Evolutionary conservation across 805 yeast genomes (phyloP).

Genomic region (Candida adriatica): DNA sequence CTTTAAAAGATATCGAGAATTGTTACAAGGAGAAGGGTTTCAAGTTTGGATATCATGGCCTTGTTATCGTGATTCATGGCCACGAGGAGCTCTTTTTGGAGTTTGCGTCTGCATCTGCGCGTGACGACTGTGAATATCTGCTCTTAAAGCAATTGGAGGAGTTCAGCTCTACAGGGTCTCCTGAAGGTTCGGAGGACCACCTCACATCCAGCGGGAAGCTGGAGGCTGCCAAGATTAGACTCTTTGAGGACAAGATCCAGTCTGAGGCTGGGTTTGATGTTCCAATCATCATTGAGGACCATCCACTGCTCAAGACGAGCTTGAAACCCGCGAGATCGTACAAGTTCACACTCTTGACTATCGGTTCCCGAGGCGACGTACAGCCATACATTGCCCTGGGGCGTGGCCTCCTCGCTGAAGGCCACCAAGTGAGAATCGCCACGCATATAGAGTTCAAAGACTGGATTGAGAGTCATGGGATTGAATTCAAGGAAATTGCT

Average conservation of each 20-base stretch:
- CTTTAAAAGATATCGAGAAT: slow-evolving; percentile 64
- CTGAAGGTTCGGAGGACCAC: slow-evolving; percentile 7
- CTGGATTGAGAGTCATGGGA: slow-evolving; percentile 64
- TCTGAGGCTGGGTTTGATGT: slow-evolving; percentile 55
- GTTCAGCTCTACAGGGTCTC: slow-evolving; percentile 6
- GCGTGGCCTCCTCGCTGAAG: slow-evolving; percentile 68
- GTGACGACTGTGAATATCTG: slow-evolving; percentile 68
- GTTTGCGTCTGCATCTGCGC: slow-evolving; percentile 51
- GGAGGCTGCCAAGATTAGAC: slow-evolving; percentile 53
- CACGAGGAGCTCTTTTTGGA: slow-evolving; percentile 75
- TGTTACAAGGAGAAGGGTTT: slow-evolving; percentile 63
- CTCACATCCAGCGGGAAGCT: slow-evolving; percentile 23
- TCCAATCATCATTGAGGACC: slow-evolving; percentile 64
- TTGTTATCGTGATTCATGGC: slow-evolving; percentile 63
- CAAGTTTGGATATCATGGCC: slow-evolving; percentile 62
- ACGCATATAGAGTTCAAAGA: slow-evolving; percentile 76
- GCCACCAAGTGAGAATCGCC: slow-evolving; percentile 78
- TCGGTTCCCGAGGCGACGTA: slow-evolving; percentile 95
- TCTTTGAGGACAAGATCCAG: slow-evolving; percentile 61
- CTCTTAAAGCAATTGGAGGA: slow-evolving; percentile 44
- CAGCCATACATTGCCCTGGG: slow-evolving; percentile 94
- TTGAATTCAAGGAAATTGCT: slow-evolving; percentile 69
- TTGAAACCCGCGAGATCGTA: slow-evolving; percentile 48
- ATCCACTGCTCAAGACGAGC: slow-evolving; percentile 45
- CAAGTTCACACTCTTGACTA: slow-evolving; percentile 68